Evolutionary conservation across 495 filamentous ascomycete species (phyloP).

Genomic region (Sporormia fimetaria): DNA sequence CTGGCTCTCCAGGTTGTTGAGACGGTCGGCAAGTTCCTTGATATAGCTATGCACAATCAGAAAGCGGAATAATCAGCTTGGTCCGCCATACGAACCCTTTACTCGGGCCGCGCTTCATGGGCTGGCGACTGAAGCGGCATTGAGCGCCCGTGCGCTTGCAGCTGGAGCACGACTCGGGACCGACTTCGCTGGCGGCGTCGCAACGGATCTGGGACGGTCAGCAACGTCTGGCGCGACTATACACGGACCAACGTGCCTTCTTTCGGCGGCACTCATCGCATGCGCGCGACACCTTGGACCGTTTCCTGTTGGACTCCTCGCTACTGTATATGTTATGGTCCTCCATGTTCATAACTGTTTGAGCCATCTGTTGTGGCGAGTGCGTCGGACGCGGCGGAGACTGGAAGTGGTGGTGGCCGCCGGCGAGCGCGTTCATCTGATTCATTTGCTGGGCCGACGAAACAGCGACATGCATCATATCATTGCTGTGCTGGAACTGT

Average conservation of each 20-base stretch:
- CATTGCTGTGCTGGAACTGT: slow-evolving; percentile 15
- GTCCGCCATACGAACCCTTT: slow-evolving; percentile 56
- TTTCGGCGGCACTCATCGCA: slow-evolving; percentile 94
- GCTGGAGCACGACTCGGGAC: slow-evolving; percentile 71
- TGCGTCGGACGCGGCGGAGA: slow-evolving; percentile 21
- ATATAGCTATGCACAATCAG: slow-evolving; percentile 55
- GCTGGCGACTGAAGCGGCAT: slow-evolving; percentile 85
- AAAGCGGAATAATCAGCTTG: background rate
- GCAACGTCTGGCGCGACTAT: background rate
- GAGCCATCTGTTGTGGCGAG: slow-evolving; percentile 25
- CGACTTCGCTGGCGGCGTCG: slow-evolving; percentile 71
- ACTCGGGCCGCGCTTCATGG: slow-evolving; percentile 88
- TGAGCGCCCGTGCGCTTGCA: slow-evolving; percentile 65
- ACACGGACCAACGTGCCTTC: slow-evolving; percentile 45
- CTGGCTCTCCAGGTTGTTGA: slow-evolving; percentile 66
- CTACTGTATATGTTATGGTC: slow-evolving; percentile 12
- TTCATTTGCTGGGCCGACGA: slow-evolving; percentile 18
- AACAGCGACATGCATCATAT: slow-evolving; percentile 8
- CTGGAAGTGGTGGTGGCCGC: slow-evolving; percentile 18
- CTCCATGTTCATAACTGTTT: slow-evolving; percentile 24
- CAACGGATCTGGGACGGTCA: slow-evolving; percentile 60
- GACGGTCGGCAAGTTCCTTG: slow-evolving; percentile 83
- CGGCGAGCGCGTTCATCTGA: slow-evolving; percentile 7
- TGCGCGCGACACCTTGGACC: slow-evolving; percentile 84
- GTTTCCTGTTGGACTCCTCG: slow-evolving; percentile 42